Percentiles rank a stretch among this genome's conserved stretches.
These are phyloP conservation scores for Microstegium vimineum DNA, from an alignment of 176 grass and related monocot genomes.

Conservation along the genomic window DNA sequence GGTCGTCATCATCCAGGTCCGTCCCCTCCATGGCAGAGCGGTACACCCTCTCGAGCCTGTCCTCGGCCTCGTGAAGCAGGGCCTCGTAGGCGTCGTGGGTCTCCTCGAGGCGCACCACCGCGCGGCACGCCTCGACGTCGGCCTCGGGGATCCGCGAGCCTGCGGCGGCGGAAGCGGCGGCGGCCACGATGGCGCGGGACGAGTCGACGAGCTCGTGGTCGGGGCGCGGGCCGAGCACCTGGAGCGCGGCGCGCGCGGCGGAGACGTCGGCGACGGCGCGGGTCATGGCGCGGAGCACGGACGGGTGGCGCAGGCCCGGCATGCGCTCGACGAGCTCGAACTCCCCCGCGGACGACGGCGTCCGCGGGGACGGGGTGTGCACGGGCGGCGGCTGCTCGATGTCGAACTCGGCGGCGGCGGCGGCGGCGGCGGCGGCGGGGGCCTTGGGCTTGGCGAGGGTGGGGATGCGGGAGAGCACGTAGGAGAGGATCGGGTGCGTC, in stretches of 20 bases:
- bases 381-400: constrained; percentile 62
- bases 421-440: neutral
- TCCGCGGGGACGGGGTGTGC: constrained; percentile 33
- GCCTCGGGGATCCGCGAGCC: constrained; percentile 30
- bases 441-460: constrained; percentile 40
- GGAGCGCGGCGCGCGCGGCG: constrained; percentile 66
- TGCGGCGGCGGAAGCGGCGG: too few relatives aligned
- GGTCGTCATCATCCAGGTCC: constrained; percentile 18
- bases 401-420: constrained; percentile 30
- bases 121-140: constrained; percentile 39
- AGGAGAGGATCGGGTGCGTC: constrained; percentile 86
- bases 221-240: constrained; percentile 58
- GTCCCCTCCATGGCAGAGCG: constrained; percentile 45
- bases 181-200: constrained; percentile 47
- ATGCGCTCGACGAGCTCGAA: constrained; percentile 71
- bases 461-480: constrained; percentile 60
- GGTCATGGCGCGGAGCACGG: constrained; percentile 81
- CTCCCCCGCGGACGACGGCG: constrained; percentile 26
- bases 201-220: constrained; percentile 87
- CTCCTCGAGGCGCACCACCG: constrained; percentile 53
- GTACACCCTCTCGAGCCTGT: constrained; percentile 56
- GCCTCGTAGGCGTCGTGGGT: constrained; percentile 60
- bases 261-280: constrained; percentile 69
- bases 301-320: constrained; percentile 66
- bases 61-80: constrained; percentile 59